Evolutionary conservation across 106 monocot species (phyloP), one percentile per base, ranked within the genome.

Genomic region (Narthecium ossifragum): DNA sequence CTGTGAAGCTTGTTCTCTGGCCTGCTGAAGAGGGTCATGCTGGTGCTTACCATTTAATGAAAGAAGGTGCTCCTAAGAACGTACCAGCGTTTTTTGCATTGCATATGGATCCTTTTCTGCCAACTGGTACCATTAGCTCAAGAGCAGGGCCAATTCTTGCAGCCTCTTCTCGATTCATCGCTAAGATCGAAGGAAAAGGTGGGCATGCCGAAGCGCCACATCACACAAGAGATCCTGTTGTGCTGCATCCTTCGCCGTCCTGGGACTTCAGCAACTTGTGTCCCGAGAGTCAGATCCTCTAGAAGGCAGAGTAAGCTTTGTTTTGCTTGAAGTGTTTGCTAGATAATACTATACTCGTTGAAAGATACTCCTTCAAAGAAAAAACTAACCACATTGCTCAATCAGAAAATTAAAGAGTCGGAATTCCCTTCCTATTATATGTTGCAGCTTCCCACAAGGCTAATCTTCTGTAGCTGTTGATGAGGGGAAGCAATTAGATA

Each of bases 1-100:
- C 80, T 34, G 80, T 89, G 37, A 89, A 89, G 65, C 80, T 89
- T 31, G 63, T 89, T 26, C 84, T 89, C 71, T 84, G 84, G 36
- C 88, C 88, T 26, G 88, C 61, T 3, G 88, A 89, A 56, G 88
- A 89, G 60, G 80, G 80, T 39, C 9, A 38, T 12, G 77, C 58
- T 8, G 88, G 88, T 31, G 88, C 88, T 8, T 78, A 68, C 38
- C 69, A 75, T 43, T 53, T 89, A 18, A 25, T 89, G 29, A 28
- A 89, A 59, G 84, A 84, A 50, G 84, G 84, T 40, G 68, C 23
- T 41, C 68, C 84, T 12, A 66, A 84, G 14, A 58, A 56, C 17
- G 67, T 75, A 5, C 22, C 66, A 39, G 88, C 78, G 22, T 77
- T 84, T 5, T 89, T 84, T 46, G 74, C 64, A 10, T 46, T 89